Percentiles rank a stretch among this genome's conserved stretches.
Evolutionary conservation across 257 asterid species (phyloP).

Genomic region (Penstemon eatonii): DNA sequence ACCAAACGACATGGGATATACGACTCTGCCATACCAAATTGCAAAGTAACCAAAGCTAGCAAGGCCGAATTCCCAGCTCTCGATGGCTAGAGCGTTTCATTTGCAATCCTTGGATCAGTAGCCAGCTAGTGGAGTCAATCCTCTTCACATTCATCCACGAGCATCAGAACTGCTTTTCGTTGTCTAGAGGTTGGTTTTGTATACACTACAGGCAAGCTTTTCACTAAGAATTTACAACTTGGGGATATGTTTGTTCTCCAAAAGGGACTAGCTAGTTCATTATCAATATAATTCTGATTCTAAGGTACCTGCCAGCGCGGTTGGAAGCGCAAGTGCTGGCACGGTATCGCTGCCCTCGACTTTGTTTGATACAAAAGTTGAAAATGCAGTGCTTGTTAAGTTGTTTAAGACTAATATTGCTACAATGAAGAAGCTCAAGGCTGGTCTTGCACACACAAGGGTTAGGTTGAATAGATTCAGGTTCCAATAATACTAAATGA

Average conservation of each 20-base stretch:
- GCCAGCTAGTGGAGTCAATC: slow-evolving; percentile 26
- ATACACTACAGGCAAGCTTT: slow-evolving; percentile 24
- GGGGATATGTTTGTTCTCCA: slow-evolving; percentile 38
- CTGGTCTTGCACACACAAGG: slow-evolving; percentile 5
- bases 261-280: slow-evolving; percentile 32
- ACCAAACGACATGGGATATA: neutral
- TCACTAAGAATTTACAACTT: slow-evolving; percentile 7
- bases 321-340: slow-evolving; percentile 35
- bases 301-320: slow-evolving; percentile 19
- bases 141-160: slow-evolving; percentile 35
- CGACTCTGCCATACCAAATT: neutral
- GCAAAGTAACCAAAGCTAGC: slow-evolving; percentile 1
- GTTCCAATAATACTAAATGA: no score
- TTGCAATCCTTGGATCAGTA: slow-evolving; percentile 24
- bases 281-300: slow-evolving; percentile 29
- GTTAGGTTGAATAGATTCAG: no score
- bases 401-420: slow-evolving; percentile 36
- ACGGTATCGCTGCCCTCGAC: slow-evolving; percentile 25
- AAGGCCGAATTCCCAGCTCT: slow-evolving; percentile 24
- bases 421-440: slow-evolving; percentile 34
- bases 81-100: slow-evolving; percentile 33
- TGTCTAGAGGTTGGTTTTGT: slow-evolving; percentile 30
- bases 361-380: slow-evolving; percentile 24
- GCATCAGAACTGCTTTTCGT: slow-evolving; percentile 25
- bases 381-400: slow-evolving; percentile 28